Evolutionary conservation across 148 eudicot genomes (phyloP).

Genomic region (Silene uniflora): DNA sequence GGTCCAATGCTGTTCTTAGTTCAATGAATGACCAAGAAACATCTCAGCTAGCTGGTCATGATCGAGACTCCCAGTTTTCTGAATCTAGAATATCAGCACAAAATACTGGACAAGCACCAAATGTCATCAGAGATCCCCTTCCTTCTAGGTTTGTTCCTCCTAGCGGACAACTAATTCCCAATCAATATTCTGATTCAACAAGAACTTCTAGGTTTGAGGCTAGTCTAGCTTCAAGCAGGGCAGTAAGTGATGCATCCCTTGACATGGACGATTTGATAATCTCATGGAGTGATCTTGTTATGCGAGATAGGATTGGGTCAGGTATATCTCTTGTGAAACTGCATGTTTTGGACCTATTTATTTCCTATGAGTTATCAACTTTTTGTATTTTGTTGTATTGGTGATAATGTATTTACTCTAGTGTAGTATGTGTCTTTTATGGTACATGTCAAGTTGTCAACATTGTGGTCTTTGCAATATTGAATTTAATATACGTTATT

Average conservation of each 20-base stretch:
- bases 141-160: conserved; percentile 41
- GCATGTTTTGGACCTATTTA: not conserved
- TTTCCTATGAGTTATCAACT: not conserved
- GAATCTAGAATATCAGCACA: conserved; percentile 33
- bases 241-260: conserved; percentile 47
- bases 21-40: conserved; percentile 39
- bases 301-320: conserved; percentile 87
- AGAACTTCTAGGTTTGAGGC: conserved; percentile 38
- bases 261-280: conserved; percentile 81
- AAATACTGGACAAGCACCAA: conserved; percentile 31
- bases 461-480: conserved; percentile 2
- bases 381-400: not conserved
- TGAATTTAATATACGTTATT: conserved; percentile 5
- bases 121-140: conserved; percentile 28
- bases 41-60: conserved; percentile 38
- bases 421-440: not conserved
- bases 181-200: conserved; percentile 28
- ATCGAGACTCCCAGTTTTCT: conserved; percentile 36
- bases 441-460: not conserved
- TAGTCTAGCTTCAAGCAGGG: conserved; percentile 39
- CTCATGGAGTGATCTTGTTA: conserved; percentile 81
- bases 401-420: not conserved
- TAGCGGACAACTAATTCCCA: conserved; percentile 31
- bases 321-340: conserved; percentile 36
- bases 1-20: conserved; percentile 30